Conservation (phyloP, 2,329 filamentous ascomycete genomes). For the Xylariaceae sp. region DNA sequence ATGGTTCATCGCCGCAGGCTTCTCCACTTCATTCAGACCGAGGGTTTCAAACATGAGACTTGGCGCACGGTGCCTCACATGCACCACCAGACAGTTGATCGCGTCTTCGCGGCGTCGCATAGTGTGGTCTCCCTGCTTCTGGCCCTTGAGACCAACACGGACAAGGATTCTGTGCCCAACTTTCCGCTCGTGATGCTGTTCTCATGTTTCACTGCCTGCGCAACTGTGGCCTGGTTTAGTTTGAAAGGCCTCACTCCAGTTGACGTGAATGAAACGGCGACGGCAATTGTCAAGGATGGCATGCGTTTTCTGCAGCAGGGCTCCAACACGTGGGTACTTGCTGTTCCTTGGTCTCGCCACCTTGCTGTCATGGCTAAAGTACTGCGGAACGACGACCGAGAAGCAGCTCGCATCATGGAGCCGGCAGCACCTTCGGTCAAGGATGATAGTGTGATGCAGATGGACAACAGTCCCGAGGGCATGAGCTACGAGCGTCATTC, state of each 20-base stretch:
- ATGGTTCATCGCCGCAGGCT: constrained; percentile 57
- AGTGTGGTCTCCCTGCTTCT: constrained; percentile 52
- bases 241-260: constrained; percentile 54
- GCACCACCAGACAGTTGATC: constrained; percentile 49
- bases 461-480: constrained; percentile 49
- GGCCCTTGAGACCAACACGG: constrained; percentile 50
- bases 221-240: constrained; percentile 57
- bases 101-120: constrained; percentile 54
- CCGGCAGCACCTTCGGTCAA: constrained; percentile 41
- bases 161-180: constrained; percentile 55
- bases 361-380: constrained; percentile 58
- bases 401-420: constrained; percentile 29
- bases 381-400: constrained; percentile 47
- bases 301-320: constrained; percentile 55
- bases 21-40: constrained; percentile 51
- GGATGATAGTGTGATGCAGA: constrained; percentile 51
- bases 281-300: constrained; percentile 52
- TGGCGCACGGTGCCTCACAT: constrained; percentile 48
- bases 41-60: constrained; percentile 47
- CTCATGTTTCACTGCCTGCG: constrained; percentile 55
- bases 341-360: constrained; percentile 55
- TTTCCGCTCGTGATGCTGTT: constrained; percentile 62
- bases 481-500: constrained; percentile 53
- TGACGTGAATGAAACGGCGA: constrained; percentile 53
- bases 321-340: constrained; percentile 55